Conservation (phyloP, 768 basidiomycete species). For the Collybia nuda region DNA sequence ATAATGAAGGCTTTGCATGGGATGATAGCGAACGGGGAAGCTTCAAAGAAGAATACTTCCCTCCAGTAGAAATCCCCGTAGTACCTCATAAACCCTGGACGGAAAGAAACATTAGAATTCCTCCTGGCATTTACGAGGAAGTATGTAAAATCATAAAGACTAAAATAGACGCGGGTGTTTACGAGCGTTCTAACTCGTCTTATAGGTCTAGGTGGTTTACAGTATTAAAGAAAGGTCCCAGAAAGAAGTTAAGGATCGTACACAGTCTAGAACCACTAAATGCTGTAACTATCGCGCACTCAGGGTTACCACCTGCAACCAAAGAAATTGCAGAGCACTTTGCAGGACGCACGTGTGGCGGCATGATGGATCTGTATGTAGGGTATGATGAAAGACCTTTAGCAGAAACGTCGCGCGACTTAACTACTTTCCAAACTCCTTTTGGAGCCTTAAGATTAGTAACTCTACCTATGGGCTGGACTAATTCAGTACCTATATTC, state of each 20-base stretch:
- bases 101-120: neutral
- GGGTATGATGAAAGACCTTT: conserved; percentile 33
- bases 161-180: conserved; percentile 28
- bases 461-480: conserved; percentile 25
- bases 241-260: conserved; percentile 30
- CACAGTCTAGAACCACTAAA: conserved; percentile 40
- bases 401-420: conserved; percentile 19
- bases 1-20: too few species aligned
- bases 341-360: conserved; percentile 22
- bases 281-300: conserved; percentile 33
- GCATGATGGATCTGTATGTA: conserved; percentile 30
- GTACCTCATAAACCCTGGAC: neutral
- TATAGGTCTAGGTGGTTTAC: conserved; percentile 37
- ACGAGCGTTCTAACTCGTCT: conserved; percentile 29
- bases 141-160: conserved; percentile 16
- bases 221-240: conserved; percentile 19
- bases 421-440: conserved; percentile 41
- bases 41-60: too few species aligned
- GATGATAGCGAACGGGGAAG: too few species aligned
- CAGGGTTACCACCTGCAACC: conserved; percentile 28
- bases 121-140: conserved; percentile 6
- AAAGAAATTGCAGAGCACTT: conserved; percentile 31
- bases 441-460: conserved; percentile 29
- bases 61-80: neutral
- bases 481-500: too few species aligned